A percentile compares a stretch with the other conserved stretches of the same genome.
These are phyloP conservation scores for Emericellopsis cladophorae DNA, from an alignment of 2,329 filamentous ascomycete species.

Conservation along the genomic window DNA sequence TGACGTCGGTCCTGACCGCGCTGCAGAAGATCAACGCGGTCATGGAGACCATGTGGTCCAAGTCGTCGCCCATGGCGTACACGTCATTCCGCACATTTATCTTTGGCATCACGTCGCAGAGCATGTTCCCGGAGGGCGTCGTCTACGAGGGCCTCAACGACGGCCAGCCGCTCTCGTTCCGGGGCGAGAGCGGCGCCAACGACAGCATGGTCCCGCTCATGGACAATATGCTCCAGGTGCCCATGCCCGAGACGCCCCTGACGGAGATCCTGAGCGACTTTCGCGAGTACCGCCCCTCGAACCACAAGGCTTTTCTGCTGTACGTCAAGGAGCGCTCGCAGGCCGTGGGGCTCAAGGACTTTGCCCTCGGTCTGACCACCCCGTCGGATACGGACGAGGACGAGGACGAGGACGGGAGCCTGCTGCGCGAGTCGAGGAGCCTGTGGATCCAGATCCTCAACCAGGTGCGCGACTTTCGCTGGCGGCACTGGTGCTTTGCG, in stretches of 20 bases:
- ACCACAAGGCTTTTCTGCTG: constrained; percentile 75
- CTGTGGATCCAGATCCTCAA: constrained; percentile 56
- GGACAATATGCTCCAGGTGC: constrained; percentile 75
- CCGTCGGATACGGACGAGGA: constrained; percentile 6
- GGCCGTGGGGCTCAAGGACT: constrained; percentile 42
- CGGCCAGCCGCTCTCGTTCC: constrained; percentile 59
- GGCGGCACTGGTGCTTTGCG: constrained; percentile 78
- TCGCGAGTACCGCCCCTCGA: constrained; percentile 75
- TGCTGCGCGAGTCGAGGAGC: constrained; percentile 40
- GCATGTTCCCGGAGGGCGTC: constrained; percentile 89
- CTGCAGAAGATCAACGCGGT: constrained; percentile 56
- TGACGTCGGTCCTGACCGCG: constrained; percentile 47
- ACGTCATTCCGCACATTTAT: constrained; percentile 92
- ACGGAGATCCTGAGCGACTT: constrained; percentile 85
- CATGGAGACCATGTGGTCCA: constrained; percentile 89
- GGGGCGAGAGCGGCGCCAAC: constrained; percentile 87
- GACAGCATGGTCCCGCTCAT: constrained; percentile 88
- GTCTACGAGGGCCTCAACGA: constrained; percentile 65
- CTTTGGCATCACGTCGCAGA: constrained; percentile 86
- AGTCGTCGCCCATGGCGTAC: constrained; percentile 74
- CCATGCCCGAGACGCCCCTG: constrained; percentile 80
- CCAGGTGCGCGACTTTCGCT: constrained; percentile 70
- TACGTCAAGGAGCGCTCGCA: constrained; percentile 45
- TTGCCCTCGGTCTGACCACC: constrained; percentile 29
- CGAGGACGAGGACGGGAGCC: constrained; percentile 19